These are phyloP conservation scores for Flaveria trinervia DNA, from an alignment of 129 eudicot genomes.

Conservation along the genomic window DNA sequence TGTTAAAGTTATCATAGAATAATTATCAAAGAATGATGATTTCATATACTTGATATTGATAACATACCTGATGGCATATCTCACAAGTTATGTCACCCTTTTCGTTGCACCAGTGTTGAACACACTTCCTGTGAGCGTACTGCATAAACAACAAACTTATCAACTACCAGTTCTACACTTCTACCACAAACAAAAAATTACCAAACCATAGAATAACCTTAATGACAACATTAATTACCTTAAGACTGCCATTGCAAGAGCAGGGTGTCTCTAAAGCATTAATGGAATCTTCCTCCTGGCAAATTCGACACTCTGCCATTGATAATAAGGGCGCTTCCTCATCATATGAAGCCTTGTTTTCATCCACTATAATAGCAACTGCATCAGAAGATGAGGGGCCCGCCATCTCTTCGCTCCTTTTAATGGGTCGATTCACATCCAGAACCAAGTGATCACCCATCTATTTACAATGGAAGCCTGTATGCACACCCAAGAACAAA, in stretches of 20 bases:
- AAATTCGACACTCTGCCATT: conserved; percentile 44
- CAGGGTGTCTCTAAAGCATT: conserved; percentile 44
- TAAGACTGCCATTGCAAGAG: conserved; percentile 46
- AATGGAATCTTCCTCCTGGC: conserved; percentile 46
- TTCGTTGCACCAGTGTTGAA: conserved; percentile 45
- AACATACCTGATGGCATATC: conserved; percentile 47
- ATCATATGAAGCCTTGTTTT: conserved; percentile 41
- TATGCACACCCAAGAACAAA: neutral
- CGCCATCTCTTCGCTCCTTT: conserved; percentile 42
- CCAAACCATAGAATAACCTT: neutral
- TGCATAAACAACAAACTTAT: conserved; percentile 19
- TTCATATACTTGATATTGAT: neutral
- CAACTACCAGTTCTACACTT: neutral
- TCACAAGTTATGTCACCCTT: conserved; percentile 47
- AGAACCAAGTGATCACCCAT: conserved; percentile 77
- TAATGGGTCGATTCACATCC: conserved; percentile 60
- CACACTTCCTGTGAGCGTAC: conserved; percentile 51
- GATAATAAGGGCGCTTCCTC: conserved; percentile 77
- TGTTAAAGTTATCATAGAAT: neutral
- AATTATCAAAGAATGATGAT: neutral
- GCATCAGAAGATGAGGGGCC: conserved; percentile 47
- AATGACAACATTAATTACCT: conserved; percentile 15
- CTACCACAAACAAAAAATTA: conserved; percentile 12
- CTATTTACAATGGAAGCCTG: conserved; percentile 39
- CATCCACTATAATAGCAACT: conserved; percentile 38